Evolutionary conservation across 441 rosid species (phyloP).

Genomic region (Aleurites moluccanus): DNA sequence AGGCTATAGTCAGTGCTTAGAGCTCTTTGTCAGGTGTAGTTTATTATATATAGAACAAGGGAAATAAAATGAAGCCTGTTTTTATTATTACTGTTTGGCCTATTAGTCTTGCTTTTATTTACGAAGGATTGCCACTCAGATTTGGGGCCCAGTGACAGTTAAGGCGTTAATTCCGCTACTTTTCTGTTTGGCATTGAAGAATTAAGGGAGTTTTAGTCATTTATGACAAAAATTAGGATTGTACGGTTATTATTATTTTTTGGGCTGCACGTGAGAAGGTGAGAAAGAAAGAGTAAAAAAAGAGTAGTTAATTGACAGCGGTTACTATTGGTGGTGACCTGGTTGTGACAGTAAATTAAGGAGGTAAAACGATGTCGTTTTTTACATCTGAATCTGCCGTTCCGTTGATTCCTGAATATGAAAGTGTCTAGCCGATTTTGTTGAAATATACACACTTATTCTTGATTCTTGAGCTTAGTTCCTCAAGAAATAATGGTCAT

Average conservation of each 20-base stretch:
- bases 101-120: conserved; percentile 30
- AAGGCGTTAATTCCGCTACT: conserved; percentile 58
- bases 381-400: neutral
- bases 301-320: conserved; percentile 26
- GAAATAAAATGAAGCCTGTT: neutral
- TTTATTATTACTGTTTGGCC: conserved; percentile 14
- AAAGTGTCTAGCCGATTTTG: conserved; percentile 6
- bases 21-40: conserved; percentile 18
- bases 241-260: conserved; percentile 30
- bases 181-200: neutral
- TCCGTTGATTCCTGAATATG: neutral
- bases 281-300: neutral
- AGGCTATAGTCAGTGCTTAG: neutral
- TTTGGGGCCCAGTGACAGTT: conserved; percentile 65
- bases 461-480: conserved; percentile 5
- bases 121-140: conserved; percentile 38
- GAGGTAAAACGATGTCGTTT: neutral
- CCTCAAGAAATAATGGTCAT: neutral
- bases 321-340: neutral
- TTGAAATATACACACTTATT: neutral
- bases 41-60: conserved; percentile 19
- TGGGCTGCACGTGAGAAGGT: conserved; percentile 20
- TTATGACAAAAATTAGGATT: neutral
- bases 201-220: conserved; percentile 36
- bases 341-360: too few species aligned